Percentiles rank a stretch among this genome's conserved stretches.
phyloP scores from a whole-genome alignment of 1,284 basidiomycete genomes.

The Anthracocystis walkeri region DNA sequence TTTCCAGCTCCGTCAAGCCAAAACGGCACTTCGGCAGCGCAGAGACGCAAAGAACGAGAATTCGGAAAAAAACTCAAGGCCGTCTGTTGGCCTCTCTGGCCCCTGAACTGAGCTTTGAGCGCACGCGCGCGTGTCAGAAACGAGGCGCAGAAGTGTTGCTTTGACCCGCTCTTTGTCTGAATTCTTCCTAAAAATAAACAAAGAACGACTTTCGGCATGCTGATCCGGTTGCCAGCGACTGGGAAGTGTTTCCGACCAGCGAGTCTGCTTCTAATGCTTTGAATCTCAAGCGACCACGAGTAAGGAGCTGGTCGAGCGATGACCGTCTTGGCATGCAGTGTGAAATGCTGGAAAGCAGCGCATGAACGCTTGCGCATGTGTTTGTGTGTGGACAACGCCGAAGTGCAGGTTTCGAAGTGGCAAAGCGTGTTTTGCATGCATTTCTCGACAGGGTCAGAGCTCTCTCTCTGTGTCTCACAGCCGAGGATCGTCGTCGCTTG shows the following conservation, averaged over 20 bases:
- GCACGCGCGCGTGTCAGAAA: not conserved
- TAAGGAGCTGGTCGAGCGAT: not conserved
- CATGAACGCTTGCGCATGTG: no score
- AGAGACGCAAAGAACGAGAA: not conserved
- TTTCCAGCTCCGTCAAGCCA: conserved; percentile 1
- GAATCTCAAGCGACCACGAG: no score
- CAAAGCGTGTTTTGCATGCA: not conserved
- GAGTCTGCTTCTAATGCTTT: no score
- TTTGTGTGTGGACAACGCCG: not conserved
- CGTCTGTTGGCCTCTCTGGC: not conserved
- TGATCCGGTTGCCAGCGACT: no score
- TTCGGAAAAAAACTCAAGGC: not conserved
- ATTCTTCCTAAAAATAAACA: no score
- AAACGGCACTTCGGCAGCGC: no score
- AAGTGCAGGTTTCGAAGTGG: not conserved
- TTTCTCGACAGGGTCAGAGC: not conserved
- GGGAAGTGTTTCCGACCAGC: no score
- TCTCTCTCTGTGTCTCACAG: no score
- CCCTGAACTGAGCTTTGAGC: not conserved
- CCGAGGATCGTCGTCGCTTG: no score
- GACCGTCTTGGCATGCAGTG: not conserved
- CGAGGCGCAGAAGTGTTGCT: not conserved
- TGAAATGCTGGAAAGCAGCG: not conserved
- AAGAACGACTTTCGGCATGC: no score
- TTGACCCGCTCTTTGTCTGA: not conserved